These are phyloP conservation scores for Ceratobasidium papillatum DNA, from an alignment of 1,284 basidiomycete species.

Conservation along the genomic window DNA sequence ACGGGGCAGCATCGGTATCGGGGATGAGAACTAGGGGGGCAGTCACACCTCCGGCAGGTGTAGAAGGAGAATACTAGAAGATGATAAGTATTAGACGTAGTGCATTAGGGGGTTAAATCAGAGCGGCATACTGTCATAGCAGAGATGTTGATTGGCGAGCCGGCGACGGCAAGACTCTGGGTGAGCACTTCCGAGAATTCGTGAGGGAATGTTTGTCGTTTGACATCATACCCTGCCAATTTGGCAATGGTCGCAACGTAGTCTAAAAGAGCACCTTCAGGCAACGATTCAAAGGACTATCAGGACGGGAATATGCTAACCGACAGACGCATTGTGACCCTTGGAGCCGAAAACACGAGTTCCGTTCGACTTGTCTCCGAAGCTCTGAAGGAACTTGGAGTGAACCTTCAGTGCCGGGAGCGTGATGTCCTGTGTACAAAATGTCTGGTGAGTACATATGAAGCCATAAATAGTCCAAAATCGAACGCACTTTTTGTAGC, in stretches of 20 bases:
- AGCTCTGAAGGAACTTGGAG: conserved; percentile 25
- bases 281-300: not conserved
- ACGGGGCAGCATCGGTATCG: conserved; percentile 2
- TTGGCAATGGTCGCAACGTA: conserved; percentile 36
- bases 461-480: not conserved
- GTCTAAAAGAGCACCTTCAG: not conserved
- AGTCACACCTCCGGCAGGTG: conserved; percentile 14
- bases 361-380: conserved; percentile 35
- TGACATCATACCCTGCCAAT: conserved; percentile 29
- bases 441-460: not conserved
- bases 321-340: conserved; percentile 36
- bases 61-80: conserved; percentile 28
- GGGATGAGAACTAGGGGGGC: conserved; percentile 33
- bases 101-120: not conserved
- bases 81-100: too few relatives aligned
- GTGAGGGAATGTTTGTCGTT: conserved; percentile 30
- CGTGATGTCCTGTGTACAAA: conserved; percentile 24
- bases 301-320: not conserved
- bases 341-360: conserved; percentile 35
- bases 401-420: conserved; percentile 26
- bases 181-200: conserved; percentile 12
- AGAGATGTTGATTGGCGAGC: conserved; percentile 13
- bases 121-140: conserved; percentile 9
- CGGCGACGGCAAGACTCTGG: conserved; percentile 16
- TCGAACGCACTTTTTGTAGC: conserved; percentile 24